Percentiles rank a stretch among this genome's conserved stretches.
These are phyloP conservation scores for Trametes hirsuta DNA, from an alignment of 1,284 basidiomycete genomes.

Conservation along the genomic window DNA sequence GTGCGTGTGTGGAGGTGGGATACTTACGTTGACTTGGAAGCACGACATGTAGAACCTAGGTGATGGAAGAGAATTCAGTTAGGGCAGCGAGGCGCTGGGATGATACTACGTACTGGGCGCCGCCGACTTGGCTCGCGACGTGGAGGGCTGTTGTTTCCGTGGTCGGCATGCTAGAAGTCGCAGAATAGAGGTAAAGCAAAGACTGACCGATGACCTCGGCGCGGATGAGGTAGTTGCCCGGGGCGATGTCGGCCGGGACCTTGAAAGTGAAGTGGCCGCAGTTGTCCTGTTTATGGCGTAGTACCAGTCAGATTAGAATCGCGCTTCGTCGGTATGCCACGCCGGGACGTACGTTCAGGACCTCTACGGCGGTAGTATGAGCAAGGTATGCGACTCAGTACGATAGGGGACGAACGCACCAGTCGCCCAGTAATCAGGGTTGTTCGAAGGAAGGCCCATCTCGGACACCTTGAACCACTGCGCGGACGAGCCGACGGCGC, in stretches of 20 bases:
- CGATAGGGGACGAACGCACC: slow-evolving; percentile 18
- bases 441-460: slow-evolving; percentile 49
- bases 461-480: slow-evolving; percentile 58
- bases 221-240: slow-evolving; percentile 55
- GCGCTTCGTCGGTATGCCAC: background rate
- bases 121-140: slow-evolving; percentile 45
- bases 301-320: background rate
- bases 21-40: slow-evolving; percentile 48
- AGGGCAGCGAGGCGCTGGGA: no score
- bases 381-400: background rate
- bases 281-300: slow-evolving; percentile 40
- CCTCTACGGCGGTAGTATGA: slow-evolving; percentile 27
- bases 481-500: slow-evolving; percentile 45
- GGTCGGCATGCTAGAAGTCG: background rate
- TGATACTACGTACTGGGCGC: slow-evolving; percentile 44
- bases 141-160: slow-evolving; percentile 42
- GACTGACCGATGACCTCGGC: slow-evolving; percentile 53
- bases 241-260: slow-evolving; percentile 47
- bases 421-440: slow-evolving; percentile 51
- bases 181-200: background rate
- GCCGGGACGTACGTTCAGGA: slow-evolving; percentile 36
- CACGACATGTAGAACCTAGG: slow-evolving; percentile 52
- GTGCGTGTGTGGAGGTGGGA: background rate
- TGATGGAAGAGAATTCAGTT: background rate
- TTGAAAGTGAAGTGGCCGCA: slow-evolving; percentile 56